Conservation (phyloP, 169 alveolate genomes). For the Babesia gibsoni region DNA sequence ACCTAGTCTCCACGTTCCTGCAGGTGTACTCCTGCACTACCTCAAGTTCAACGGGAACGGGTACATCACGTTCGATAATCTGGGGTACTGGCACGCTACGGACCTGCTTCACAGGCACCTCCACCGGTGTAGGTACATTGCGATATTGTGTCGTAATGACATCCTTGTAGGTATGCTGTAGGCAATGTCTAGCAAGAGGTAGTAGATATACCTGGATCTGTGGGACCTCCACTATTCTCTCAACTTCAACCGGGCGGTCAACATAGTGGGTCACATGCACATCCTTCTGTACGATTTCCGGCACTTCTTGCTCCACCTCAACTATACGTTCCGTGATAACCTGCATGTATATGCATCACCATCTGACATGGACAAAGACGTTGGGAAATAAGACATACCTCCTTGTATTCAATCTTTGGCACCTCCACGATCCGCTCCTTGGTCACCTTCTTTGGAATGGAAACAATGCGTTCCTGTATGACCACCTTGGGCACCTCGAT, state of each 20-base stretch:
- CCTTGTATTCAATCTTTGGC: slow-evolving; percentile 83
- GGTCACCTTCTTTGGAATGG: slow-evolving; percentile 83
- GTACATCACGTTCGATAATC: slow-evolving; percentile 86
- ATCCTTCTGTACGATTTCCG: slow-evolving; percentile 74
- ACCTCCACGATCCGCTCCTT: slow-evolving; percentile 87
- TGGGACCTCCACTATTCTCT: slow-evolving; percentile 89
- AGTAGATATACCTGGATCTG: slow-evolving; percentile 72
- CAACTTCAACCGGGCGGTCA: slow-evolving; percentile 81
- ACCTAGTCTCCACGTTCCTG: slow-evolving; percentile 83
- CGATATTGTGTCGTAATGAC: slow-evolving; percentile 88
- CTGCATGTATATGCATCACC: neutral
- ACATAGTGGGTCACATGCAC: slow-evolving; percentile 70
- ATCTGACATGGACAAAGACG: neutral
- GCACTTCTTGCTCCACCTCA: slow-evolving; percentile 66
- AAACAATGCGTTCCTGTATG: slow-evolving; percentile 86
- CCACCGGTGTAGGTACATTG: slow-evolving; percentile 91
- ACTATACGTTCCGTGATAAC: slow-evolving; percentile 59
- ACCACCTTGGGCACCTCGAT: slow-evolving; percentile 85
- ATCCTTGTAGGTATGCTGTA: slow-evolving; percentile 81
- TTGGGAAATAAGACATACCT: slow-evolving; percentile 40
- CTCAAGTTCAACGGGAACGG: slow-evolving; percentile 89
- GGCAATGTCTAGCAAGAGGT: neutral
- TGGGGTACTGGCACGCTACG: slow-evolving; percentile 87
- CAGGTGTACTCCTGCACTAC: slow-evolving; percentile 87
- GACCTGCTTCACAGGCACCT: slow-evolving; percentile 88